Evolutionary conservation across 805 yeast genomes (phyloP).

Genomic region (Candida adriatica): DNA sequence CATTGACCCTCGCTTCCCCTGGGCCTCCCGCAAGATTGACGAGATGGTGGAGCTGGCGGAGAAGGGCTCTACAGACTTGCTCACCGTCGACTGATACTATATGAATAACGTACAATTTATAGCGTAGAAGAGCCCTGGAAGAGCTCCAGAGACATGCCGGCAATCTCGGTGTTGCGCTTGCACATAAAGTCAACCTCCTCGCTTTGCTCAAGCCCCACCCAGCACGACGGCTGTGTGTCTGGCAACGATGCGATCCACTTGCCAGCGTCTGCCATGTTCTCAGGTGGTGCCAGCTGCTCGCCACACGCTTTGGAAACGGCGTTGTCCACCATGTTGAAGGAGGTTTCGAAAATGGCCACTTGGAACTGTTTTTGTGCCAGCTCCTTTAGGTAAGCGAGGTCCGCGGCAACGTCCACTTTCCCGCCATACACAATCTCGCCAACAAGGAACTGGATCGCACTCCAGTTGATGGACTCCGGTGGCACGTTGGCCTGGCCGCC

Average conservation of each 20-base stretch:
- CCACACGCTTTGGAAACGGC: constrained; percentile 11
- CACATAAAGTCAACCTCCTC: constrained; percentile 30
- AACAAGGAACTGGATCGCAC: constrained; percentile 39
- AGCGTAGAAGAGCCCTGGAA: no score
- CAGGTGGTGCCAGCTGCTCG: constrained; percentile 34
- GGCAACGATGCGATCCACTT: constrained; percentile 53
- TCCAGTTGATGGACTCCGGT: constrained; percentile 50
- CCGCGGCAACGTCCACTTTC: constrained; percentile 39
- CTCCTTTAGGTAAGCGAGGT: constrained; percentile 29
- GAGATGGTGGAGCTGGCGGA: constrained; percentile 57
- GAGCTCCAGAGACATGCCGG: constrained; percentile 3
- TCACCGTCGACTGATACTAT: background rate
- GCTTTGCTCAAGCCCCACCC: constrained; percentile 44
- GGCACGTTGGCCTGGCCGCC: constrained; percentile 30
- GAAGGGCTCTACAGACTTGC: constrained; percentile 25
- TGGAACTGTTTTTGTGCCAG: constrained; percentile 35
- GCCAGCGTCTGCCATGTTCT: constrained; percentile 30
- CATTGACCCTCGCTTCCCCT: constrained; percentile 80
- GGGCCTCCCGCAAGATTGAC: constrained; percentile 88
- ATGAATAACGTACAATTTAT: background rate
- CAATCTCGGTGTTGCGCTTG: constrained; percentile 7
- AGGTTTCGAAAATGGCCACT: constrained; percentile 31
- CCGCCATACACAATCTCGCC: constrained; percentile 61
- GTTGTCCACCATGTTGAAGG: constrained; percentile 35
- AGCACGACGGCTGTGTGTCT: constrained; percentile 40